Base-by-base conservation (phyloP, 352 stramenopile species). In the Pythium graminicola region DNA sequence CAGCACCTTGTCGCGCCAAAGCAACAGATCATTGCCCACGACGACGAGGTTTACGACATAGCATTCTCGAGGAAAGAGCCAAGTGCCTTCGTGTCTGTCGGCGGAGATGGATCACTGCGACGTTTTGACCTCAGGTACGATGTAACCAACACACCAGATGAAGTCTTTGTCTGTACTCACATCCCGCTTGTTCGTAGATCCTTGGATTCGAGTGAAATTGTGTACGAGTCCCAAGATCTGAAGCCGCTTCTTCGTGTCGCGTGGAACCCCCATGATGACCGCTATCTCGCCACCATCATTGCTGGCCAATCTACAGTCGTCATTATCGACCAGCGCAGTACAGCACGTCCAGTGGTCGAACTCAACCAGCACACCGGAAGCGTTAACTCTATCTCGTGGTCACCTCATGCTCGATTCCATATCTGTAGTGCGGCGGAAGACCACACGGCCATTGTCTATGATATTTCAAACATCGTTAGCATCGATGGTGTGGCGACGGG, bases 11-110 rank as follows among this genome's bases (percentile, higher is more conserved):
- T 66, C 6, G 65, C 57, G 9, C 78, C 80, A 2, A 89, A 76
- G 54, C 97, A 97, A 33, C 95, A 99, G 76, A 93, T 99, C 46
- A 98, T 99, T 60, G 93, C 97, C 10, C 97, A 99, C 64, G 97
- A 99, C 57, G 92, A 95, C 33, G 97, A 99, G 70, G 97, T 99
- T 3, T 99, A 98, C 67, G 96, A 99, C 73, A 89, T 99, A 20
- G 89, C 94, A 11, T 99, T 98, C 55, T 95, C 93, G 4, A 76
- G 63, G 10, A 57, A 44, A 20, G 78, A 94, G 16, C 93, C 96
- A 19, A 86, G 98, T 57, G 82, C 97, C 1, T 99, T 99, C 71
- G 95, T 89, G 3, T 97, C 90, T 0, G 96, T 99, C 2, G 95
- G 96, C 7, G 96, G 89, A 4, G 97, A 99, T 60, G 96, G 96